Conservation (phyloP, 2,329 filamentous ascomycete species). For the Aulographum hederae region DNA sequence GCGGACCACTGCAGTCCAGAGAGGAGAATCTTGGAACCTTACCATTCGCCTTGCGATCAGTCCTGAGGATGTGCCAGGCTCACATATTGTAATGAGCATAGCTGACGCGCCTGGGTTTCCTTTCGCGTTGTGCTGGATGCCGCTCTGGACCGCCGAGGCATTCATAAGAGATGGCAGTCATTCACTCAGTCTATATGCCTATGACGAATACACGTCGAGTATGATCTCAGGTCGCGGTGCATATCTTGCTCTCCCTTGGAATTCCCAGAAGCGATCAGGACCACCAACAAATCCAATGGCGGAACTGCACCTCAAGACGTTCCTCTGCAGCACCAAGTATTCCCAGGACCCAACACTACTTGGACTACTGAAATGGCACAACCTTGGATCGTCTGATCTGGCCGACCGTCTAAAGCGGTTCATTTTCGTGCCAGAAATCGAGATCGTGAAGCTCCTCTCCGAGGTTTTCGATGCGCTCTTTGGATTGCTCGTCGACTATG, state of each 20-base stretch:
- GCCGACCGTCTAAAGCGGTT: slow-evolving; percentile 61
- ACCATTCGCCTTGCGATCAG: slow-evolving; percentile 67
- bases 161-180: slow-evolving; percentile 79
- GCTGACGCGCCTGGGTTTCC: slow-evolving; percentile 73
- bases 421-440: slow-evolving; percentile 89
- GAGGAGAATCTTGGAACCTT: slow-evolving; percentile 73
- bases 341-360: slow-evolving; percentile 82
- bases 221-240: slow-evolving; percentile 59
- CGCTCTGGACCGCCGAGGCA: slow-evolving; percentile 79
- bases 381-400: slow-evolving; percentile 52
- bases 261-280: slow-evolving; percentile 54
- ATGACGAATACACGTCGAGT: slow-evolving; percentile 78
- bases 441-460: slow-evolving; percentile 83
- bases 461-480: slow-evolving; percentile 87
- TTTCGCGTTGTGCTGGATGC: slow-evolving; percentile 84
- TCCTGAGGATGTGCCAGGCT: slow-evolving; percentile 59
- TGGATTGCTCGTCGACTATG: slow-evolving; percentile 73
- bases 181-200: slow-evolving; percentile 65
- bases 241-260: slow-evolving; percentile 74
- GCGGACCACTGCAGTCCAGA: slow-evolving; percentile 65
- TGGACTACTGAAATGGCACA: slow-evolving; percentile 72
- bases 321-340: slow-evolving; percentile 84
- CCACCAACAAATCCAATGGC: slow-evolving; percentile 62
- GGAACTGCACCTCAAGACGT: slow-evolving; percentile 61
- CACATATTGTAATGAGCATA: slow-evolving; percentile 79